A percentile compares a stretch with the other conserved stretches of the same genome.
phyloP scores from a whole-genome alignment of 768 basidiomycete genomes.

The Russula olivacea region DNA sequence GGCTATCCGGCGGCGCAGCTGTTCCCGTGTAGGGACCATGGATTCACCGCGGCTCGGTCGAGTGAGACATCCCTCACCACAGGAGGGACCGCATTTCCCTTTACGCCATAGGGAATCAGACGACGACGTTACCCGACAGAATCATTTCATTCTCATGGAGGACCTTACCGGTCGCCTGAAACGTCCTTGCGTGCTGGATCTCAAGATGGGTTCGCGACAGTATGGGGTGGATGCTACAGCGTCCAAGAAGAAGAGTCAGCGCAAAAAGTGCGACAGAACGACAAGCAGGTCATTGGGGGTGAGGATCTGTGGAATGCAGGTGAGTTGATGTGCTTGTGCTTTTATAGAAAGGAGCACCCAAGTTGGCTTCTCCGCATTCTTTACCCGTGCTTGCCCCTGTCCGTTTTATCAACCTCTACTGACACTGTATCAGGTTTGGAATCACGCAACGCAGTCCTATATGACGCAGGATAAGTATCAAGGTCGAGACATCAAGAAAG shows the following conservation, averaged over 20 bases:
- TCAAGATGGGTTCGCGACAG: conserved; percentile 99
- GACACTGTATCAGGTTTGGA: conserved; percentile 70
- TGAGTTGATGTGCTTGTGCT: conserved; percentile 37
- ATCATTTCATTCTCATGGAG: conserved; percentile 99
- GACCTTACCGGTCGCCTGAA: conserved; percentile 91
- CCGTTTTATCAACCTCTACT: not conserved
- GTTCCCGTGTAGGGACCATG: conserved; percentile 35
- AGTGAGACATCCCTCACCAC: conserved; percentile 17
- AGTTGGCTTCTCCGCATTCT: not conserved
- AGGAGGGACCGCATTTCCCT: conserved; percentile 22
- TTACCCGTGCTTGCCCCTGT: not conserved
- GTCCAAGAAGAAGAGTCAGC: conserved; percentile 94
- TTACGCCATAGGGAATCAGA: conserved; percentile 37
- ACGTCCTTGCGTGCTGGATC: conserved; percentile 89
- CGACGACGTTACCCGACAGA: conserved; percentile 69
- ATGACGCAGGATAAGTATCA: conserved; percentile 94
- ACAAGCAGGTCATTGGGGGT: conserved; percentile 89
- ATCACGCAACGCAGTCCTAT: conserved; percentile 76
- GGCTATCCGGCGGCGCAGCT: conserved; percentile 36
- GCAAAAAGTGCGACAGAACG: conserved; percentile 96
- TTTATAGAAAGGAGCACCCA: not conserved
- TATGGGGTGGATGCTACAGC: conserved; percentile 93
- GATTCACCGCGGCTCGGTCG: conserved; percentile 11
- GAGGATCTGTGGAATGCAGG: conserved; percentile 98
- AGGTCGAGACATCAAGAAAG: conserved; percentile 82